Evolutionary conservation across 108 stramenopile species (phyloP), one percentile per base, ranked within the genome.

Genomic region (Pseudonitzschia multiseries): DNA sequence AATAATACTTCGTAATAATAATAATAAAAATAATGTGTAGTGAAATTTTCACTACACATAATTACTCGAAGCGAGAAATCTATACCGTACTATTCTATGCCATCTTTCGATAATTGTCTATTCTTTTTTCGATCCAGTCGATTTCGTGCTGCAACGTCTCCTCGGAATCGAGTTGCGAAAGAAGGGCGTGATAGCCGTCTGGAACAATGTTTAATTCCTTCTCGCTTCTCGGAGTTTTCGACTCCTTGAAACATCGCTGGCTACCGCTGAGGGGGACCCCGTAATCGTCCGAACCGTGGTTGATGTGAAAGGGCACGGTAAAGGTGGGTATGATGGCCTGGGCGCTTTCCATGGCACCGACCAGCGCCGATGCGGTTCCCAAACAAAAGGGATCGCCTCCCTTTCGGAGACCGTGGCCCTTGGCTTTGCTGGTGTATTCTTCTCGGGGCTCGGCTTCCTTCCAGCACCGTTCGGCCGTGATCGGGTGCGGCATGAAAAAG

Each of bases 401-500:
- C 20, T 29, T 62, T 18, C 13, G 17, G 10, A 62, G 61, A n/a
- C 61, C 61, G 15, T 62, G 61, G 0, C 8, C 9, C 5, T 62
- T 4, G 8, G 14, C n/a, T 21, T 33, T 24, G n/a, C 26, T 14
- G 8, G 57, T 31, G 36, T 40, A 62, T 15, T 40, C 12, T 41
- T 52, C 75, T 41, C 53, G 22, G 8, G 70, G 68, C 65, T 79
- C 75, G 13, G 43, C 31, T 48, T 83, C 82, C 10, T 43, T 68
- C 82, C 82, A 83, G 61, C 75, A 72, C 22, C 82, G 78, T 50
- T 81, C 81, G 22, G 72, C 4, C 22, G 65, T 64, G 53, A 83
- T 66, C 2, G 82, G 82, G 65, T 83, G 73, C 2, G 82, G 82
- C 82, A 83, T 83, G 82, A 83, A 83, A 42, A 69, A 80, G 5